Conservation (phyloP, 805 yeast species). For the Candida gorgasii region DNA sequence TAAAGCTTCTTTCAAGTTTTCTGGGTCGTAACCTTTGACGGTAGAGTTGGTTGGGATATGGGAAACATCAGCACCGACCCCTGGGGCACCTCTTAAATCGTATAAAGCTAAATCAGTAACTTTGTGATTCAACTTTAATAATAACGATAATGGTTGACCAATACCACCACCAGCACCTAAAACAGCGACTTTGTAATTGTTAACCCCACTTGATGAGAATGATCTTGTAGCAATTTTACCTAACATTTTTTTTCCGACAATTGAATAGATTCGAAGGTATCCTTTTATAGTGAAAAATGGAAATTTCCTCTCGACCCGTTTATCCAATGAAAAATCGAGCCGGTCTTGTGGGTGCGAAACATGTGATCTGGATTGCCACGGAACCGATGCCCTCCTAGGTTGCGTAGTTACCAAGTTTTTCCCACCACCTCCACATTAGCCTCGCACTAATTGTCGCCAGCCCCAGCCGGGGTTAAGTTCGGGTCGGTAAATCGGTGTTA, state of each 20-base stretch:
- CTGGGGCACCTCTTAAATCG: conserved; percentile 91
- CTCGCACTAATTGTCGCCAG: too few relatives aligned
- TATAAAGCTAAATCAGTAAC: conserved; percentile 84
- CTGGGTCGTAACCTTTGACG: conserved; percentile 87
- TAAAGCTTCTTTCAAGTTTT: conserved; percentile 68
- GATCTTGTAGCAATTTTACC: conserved; percentile 58
- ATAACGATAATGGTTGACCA: conserved; percentile 61
- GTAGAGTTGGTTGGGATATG: conserved; percentile 91
- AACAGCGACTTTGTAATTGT: conserved; percentile 72
- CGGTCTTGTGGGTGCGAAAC: conserved; percentile 1
- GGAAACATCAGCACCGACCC: conserved; percentile 95
- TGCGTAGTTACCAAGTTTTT: too few relatives aligned
- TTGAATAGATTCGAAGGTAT: conserved; percentile 1
- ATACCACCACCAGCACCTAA: conserved; percentile 93
- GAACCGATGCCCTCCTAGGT: too few relatives aligned
- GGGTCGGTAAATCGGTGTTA: neutral
- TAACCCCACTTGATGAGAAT: conserved; percentile 65
- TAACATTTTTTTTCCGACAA: conserved; percentile 42
- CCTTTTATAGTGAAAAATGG: conserved; percentile 6
- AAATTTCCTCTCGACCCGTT: conserved; percentile 5
- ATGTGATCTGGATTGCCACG: neutral
- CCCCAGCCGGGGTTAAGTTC: too few relatives aligned
- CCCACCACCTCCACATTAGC: too few relatives aligned
- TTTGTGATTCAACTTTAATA: conserved; percentile 84
- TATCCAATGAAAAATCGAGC: neutral